Evolutionary conservation across 1,139 yeast species (phyloP), one percentile per base, ranked within the genome.

Genomic region (Entelexis paramagnoliae): DNA sequence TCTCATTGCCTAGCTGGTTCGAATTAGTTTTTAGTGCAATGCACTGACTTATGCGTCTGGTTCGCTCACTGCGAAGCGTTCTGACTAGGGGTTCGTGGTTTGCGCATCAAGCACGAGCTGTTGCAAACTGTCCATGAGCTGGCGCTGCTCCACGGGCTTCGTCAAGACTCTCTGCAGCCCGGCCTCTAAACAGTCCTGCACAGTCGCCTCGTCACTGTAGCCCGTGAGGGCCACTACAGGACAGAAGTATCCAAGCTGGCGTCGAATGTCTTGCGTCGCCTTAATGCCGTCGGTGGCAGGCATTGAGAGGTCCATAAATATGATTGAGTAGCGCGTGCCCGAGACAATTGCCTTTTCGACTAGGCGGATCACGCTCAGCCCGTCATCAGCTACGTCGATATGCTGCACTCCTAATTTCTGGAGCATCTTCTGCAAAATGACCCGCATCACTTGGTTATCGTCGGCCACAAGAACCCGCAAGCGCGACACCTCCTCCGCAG

Each of bases 231-330:
- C 97, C 48, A 91, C 88, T 54, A 91, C 88, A 0, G 96, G 96
- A 26, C 77, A 76, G 0, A 71, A 69, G 64, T 77, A 88, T 4
- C 77, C 75, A 52, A 85, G 68, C 48, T 81, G 80, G 30, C 75
- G 70, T 48, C 96, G 73, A 42, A 91, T 84, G 64, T 76, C 72
- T 60, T 73, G 77, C 0, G 96, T 86, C 1, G 97, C 95, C 32
- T 79, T 72, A 43, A 89, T 68, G 1, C 98, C 98, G 65, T 88
- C 95, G 59, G 86, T 75, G 60, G 78, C 80, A 2, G 97, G 98
- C 98, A 91, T 91, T 66, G 88, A 96, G 49, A 91, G 87, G 68
- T 91, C 98, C 97, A 91, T 89, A 63, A 91, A 84, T 8, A 91
- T 78, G 51, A 91, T 68, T 62, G 85, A 91, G 65, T 74, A 87